These are phyloP conservation scores for Aspergillus sclerotiicarbonarius DNA, from an alignment of 495 filamentous ascomycete species.

Conservation along the genomic window DNA sequence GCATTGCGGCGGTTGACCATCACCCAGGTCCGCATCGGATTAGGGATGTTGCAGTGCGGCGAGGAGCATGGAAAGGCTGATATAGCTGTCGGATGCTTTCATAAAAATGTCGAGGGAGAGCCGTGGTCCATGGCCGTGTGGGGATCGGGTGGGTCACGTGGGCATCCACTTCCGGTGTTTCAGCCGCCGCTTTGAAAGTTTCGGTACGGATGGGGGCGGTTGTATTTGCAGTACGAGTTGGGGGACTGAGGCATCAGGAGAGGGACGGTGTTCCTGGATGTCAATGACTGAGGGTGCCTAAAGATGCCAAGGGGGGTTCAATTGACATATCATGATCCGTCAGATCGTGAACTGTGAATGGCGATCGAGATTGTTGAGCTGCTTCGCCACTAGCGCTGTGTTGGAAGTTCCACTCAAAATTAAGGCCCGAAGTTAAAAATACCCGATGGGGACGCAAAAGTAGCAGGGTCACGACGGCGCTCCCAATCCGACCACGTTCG, in stretches of 20 bases:
- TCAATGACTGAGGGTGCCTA: neutral
- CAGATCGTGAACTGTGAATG: neutral
- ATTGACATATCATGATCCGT: neutral
- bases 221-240: slow-evolving; percentile 20
- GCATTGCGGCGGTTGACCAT: slow-evolving; percentile 23
- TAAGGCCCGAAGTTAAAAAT: slow-evolving; percentile 14
- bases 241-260: neutral
- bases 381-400: too few species aligned
- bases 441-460: slow-evolving; percentile 8
- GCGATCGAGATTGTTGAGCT: too few species aligned
- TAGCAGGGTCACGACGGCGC: neutral
- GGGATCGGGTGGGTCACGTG: slow-evolving; percentile 25
- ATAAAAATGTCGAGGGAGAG: neutral
- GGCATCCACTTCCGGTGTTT: neutral
- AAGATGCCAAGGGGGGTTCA: too few species aligned
- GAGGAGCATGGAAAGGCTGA: slow-evolving; percentile 8
- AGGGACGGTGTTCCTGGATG: neutral
- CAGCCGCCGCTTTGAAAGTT: slow-evolving; percentile 5
- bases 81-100: neutral
- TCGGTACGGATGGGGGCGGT: neutral
- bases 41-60: neutral
- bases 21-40: slow-evolving; percentile 16
- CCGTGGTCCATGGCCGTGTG: slow-evolving; percentile 12
- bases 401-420: neutral
- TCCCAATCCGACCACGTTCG: slow-evolving; percentile 35